Percentiles rank a stretch among this genome's conserved stretches.
Evolutionary conservation across 495 filamentous ascomycete species (phyloP).

Genomic region (Tuber aestivum): DNA sequence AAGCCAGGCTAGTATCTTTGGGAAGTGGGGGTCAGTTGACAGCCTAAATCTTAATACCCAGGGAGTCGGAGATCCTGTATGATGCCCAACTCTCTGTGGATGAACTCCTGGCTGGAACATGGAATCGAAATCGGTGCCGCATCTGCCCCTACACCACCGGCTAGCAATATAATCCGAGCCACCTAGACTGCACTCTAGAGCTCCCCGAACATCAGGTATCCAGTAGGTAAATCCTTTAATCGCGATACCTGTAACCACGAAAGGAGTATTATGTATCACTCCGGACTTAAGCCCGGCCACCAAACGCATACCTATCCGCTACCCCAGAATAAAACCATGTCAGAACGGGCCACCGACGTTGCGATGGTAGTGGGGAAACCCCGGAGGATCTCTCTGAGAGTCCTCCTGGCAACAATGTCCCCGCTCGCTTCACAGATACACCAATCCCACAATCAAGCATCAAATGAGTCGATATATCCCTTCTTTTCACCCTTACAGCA

Average conservation of each 20-base stretch:
- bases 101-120: slow-evolving; percentile 18
- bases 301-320: slow-evolving; percentile 38
- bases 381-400: not conserved
- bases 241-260: not conserved
- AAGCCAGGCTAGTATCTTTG: slow-evolving; percentile 7
- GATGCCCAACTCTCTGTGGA: not conserved
- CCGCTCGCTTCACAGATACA: not conserved
- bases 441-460: not conserved
- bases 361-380: not conserved
- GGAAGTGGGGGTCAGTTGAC: slow-evolving; percentile 19
- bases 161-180: slow-evolving; percentile 28
- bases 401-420: not conserved
- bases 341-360: not conserved
- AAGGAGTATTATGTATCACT: slow-evolving; percentile 15
- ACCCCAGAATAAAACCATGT: not conserved
- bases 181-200: slow-evolving; percentile 27
- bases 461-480: not conserved
- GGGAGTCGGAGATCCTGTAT: slow-evolving; percentile 8
- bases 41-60: slow-evolving; percentile 3
- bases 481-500: not conserved
- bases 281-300: not conserved
- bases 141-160: slow-evolving; percentile 9
- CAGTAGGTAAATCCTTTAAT: slow-evolving; percentile 15
- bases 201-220: slow-evolving; percentile 33
- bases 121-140: slow-evolving; percentile 8